A percentile compares a stretch with the other conserved stretches of the same genome.
Conservation (phyloP, 139 green algal genomes). For the Eudorina sp. region DNA sequence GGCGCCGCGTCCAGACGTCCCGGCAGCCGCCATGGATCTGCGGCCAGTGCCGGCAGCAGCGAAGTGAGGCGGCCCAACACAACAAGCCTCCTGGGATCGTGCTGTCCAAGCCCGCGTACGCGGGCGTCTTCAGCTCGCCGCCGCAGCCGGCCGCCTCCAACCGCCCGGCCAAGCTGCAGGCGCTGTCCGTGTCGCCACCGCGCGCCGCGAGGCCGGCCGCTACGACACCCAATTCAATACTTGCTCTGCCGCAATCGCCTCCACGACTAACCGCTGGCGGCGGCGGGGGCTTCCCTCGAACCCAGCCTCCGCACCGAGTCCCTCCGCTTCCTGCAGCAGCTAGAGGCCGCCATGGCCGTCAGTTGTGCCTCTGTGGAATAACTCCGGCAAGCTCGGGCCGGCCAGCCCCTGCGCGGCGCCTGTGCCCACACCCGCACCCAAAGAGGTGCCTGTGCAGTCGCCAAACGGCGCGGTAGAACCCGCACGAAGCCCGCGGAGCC, state of each 20-base stretch:
- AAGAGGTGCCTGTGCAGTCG: not conserved
- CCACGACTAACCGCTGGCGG: too few relatives aligned
- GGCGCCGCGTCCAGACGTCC: too few relatives aligned
- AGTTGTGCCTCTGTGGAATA: too few relatives aligned
- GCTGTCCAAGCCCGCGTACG: slow-evolving; percentile 19
- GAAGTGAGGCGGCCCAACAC: too few relatives aligned
- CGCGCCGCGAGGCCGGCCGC: not conserved
- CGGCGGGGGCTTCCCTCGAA: not conserved
- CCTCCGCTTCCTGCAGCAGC: slow-evolving; percentile 19
- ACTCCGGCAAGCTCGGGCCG: too few relatives aligned
- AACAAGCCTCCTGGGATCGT: not conserved
- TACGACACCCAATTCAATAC: too few relatives aligned
- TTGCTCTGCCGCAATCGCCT: too few relatives aligned
- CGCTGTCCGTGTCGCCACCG: not conserved
- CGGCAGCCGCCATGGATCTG: too few relatives aligned
- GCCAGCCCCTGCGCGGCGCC: not conserved
- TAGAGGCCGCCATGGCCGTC: slow-evolving; percentile 11
- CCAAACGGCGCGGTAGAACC: not conserved
- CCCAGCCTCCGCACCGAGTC: slow-evolving; percentile 11
- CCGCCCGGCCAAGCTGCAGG: slow-evolving; percentile 27
- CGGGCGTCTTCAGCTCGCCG: not conserved
- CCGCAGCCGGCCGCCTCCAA: not conserved
- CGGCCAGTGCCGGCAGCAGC: too few relatives aligned
- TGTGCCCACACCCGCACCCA: not conserved
- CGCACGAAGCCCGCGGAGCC: not conserved